These are phyloP conservation scores for Cavenderia fasciculata DNA, from an alignment of 78 protist genomes.

Conservation along the genomic window DNA sequence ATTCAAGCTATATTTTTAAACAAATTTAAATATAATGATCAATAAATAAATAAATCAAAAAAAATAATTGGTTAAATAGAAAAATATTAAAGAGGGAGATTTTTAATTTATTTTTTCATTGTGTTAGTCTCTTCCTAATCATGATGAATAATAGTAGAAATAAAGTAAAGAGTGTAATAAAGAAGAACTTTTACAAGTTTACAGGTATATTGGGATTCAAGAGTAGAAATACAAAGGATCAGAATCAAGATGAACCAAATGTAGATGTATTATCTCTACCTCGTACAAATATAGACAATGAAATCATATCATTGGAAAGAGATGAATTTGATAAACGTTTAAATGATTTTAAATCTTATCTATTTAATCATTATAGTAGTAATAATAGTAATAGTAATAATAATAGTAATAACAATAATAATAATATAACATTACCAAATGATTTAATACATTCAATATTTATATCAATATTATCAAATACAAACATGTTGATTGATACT, in stretches of 20 bases:
- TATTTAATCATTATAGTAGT: background rate
- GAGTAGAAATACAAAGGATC: background rate
- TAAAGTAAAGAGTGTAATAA: slow-evolving; percentile 28
- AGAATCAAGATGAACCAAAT: background rate
- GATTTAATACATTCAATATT: slow-evolving; percentile 55
- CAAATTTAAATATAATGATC: too few species aligned
- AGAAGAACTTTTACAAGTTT: slow-evolving; percentile 43
- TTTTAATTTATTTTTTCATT: too few species aligned
- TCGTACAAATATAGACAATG: background rate
- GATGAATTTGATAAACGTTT: slow-evolving; percentile 23
- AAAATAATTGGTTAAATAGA: too few species aligned
- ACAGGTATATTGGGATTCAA: slow-evolving; percentile 63
- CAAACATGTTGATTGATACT: slow-evolving; percentile 68
- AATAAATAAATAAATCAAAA: too few species aligned
- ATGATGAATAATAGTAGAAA: too few species aligned
- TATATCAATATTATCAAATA: slow-evolving; percentile 36
- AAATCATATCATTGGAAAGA: slow-evolving; percentile 19
- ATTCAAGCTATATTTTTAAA: too few species aligned
- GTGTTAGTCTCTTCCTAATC: too few species aligned
- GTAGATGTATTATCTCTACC: background rate
- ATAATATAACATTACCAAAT: slow-evolving; percentile 13
- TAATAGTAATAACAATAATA: background rate
- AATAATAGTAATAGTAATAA: background rate
- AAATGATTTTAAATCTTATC: slow-evolving; percentile 4
- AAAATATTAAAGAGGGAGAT: too few species aligned